Base-by-base conservation (phyloP, 139 green algal genomes). In the Auxenochlorella pyrenoidosa region DNA sequence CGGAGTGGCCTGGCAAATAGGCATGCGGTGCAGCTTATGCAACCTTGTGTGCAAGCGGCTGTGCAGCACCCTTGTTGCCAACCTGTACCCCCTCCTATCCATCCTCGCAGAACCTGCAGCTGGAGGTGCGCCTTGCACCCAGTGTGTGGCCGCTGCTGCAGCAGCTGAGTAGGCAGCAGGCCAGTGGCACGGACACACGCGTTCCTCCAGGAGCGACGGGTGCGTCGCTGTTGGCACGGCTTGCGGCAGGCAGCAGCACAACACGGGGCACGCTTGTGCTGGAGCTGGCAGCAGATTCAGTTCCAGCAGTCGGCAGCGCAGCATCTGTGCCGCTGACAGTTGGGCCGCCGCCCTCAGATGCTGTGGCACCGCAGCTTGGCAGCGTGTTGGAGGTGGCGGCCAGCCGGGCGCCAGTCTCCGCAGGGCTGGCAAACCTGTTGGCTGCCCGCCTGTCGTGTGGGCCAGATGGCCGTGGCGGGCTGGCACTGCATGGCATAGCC, bases 361-460 rank as follows among this genome's bases (percentile, higher is more conserved):
- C 15, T 5, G 32, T 30, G 10, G 19, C 47, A 40, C 5, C 6
- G 44, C 30, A 63, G 43, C 75, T 63, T 26, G 43, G 6, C 43
- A 81, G 75, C 21, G 26, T 16, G 30, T 43, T 81, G 43, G 75
- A 81, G 75, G 75, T 81, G 41, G 75, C 75, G 30, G 44, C 32
- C 43, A 81, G 75, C 44, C 43, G 75, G 4, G 75, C 75, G 36
- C 75, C 43, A 3, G 75, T 30, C 0, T 10, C 75, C 18, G 75
- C 75, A 8, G 44, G 75, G 28, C 75, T 81, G 51, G 6, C 75
- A 43, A 43, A 81, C 30, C 30, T 65, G 75, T 16, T 81, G 43
- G 28, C 75, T 16, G 75, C 75, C 24, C 28, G 13, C 3, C 43
- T 59, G 32, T 34, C 75, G 0, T 59, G 43, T 28, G 28, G 30